These are phyloP conservation scores for Picochlorum sp. DNA, from an alignment of 139 green algal species.

Conservation along the genomic window DNA sequence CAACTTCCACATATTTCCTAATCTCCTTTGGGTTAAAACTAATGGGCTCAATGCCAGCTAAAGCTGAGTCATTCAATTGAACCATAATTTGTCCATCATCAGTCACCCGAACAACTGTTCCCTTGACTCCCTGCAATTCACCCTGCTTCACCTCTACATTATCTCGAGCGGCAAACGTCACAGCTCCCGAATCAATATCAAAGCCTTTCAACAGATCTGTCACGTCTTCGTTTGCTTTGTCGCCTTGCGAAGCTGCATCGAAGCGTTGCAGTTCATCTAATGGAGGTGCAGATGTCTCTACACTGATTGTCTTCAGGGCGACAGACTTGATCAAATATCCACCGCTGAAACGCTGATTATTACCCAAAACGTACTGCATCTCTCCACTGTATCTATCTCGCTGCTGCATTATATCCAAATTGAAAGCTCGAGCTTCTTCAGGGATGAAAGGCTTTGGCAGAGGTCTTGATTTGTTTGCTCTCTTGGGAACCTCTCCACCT, in stretches of 20 bases:
- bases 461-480: conserved; percentile 48
- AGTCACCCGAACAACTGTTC: conserved; percentile 42
- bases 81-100: conserved; percentile 65
- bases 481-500: conserved; percentile 39
- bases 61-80: conserved; percentile 10
- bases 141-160: conserved; percentile 24
- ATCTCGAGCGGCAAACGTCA: conserved; percentile 21
- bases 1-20: conserved; percentile 65
- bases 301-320: conserved; percentile 53
- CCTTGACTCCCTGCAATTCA: conserved; percentile 76
- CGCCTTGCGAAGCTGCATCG: conserved; percentile 36
- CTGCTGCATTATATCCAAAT: conserved; percentile 11
- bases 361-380: conserved; percentile 22
- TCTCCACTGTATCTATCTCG: conserved; percentile 11
- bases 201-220: conserved; percentile 21
- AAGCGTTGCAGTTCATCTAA: conserved; percentile 87
- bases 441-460: conserved; percentile 47
- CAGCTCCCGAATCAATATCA: neutral
- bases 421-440: conserved; percentile 38
- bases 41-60: conserved; percentile 40
- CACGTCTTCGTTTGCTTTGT: conserved; percentile 3
- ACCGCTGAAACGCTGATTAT: conserved; percentile 57
- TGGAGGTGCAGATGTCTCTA: conserved; percentile 55
- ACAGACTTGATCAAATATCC: conserved; percentile 75
- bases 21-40: conserved; percentile 52